These are phyloP conservation scores for Kodamaea kakaduensis DNA, from an alignment of 805 yeast species.

Conservation along the genomic window DNA sequence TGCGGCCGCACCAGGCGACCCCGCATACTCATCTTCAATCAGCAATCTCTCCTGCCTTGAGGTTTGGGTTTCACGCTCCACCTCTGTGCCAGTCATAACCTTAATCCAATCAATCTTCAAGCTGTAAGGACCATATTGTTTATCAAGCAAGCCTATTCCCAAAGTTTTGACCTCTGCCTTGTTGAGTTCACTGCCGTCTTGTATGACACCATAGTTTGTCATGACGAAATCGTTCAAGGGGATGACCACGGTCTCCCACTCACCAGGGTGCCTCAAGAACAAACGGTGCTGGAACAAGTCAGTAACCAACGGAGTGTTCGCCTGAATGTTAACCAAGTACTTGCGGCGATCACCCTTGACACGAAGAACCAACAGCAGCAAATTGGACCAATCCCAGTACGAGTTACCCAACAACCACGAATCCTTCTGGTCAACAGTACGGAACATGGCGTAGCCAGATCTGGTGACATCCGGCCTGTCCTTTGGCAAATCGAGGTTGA, in stretches of 20 bases:
- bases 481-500: constrained; percentile 63
- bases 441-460: constrained; percentile 81
- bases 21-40: constrained; percentile 8
- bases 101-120: constrained; percentile 70
- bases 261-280: constrained; percentile 64
- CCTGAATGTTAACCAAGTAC: constrained; percentile 76
- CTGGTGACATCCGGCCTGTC: constrained; percentile 60
- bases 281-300: constrained; percentile 81
- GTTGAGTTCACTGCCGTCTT: constrained; percentile 52
- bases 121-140: constrained; percentile 70
- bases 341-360: constrained; percentile 73
- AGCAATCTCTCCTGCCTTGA: constrained; percentile 26
- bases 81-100: constrained; percentile 56
- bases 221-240: constrained; percentile 76
- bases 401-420: constrained; percentile 46
- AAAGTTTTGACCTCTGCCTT: constrained; percentile 62
- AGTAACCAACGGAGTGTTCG: constrained; percentile 71
- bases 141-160: constrained; percentile 76
- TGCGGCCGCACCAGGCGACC: constrained; percentile 8
- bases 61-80: constrained; percentile 36
- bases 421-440: constrained; percentile 62
- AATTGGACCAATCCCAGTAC: constrained; percentile 69
- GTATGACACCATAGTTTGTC: constrained; percentile 73
- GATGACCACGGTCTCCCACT: constrained; percentile 80
- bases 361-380: constrained; percentile 57